Evolutionary conservation across 331 rosid genomes (phyloP), one percentile per base, ranked within the genome.

Genomic region (Ulmus americana): DNA sequence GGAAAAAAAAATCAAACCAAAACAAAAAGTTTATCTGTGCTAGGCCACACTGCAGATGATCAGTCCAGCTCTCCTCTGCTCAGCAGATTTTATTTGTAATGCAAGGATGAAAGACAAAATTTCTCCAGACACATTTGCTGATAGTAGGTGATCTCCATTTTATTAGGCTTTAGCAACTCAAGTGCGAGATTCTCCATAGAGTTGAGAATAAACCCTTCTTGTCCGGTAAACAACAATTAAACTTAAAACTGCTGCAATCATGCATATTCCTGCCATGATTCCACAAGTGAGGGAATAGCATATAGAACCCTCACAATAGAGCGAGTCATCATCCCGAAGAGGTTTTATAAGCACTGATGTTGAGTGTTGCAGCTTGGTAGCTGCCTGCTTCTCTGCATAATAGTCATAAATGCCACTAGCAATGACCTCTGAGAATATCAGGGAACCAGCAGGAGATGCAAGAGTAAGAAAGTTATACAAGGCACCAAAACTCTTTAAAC

Each of bases 401-500:
- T 84, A 77, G 58, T 89, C 95, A 7, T 86, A 86, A 35, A 86
- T 75, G 0, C 80, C 76, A 79, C 90, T 86, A 2, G 91, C 86
- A 70, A 90, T 74, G 10, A 86, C 60, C 35, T 81, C 88, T 14
- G 95, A 89, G 48, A 89, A 65, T 49, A 88, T 67, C 12, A 89
- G 76, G 44, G 96, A 80, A 41, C 96, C 96, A 6, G 71, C 67
- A 11, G 96, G 95, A 47, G 61, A 78, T 10, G 87, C 88, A 55
- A 86, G 55, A 1, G 87, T 75, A 10, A 84, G 83, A 68, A 86
- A 86, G 59, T 89, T 89, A 72, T 82, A 84, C 35, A 89, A 53
- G 5, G 87, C 81, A 38, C 95, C 96, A 3, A 89, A 89, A 58
- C 83, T 86, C 69, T 84, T 86, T 76, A 86, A 64, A 40, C 95